phyloP scores from a whole-genome alignment of 805 yeast genomes.

The Ogataea corticis region DNA sequence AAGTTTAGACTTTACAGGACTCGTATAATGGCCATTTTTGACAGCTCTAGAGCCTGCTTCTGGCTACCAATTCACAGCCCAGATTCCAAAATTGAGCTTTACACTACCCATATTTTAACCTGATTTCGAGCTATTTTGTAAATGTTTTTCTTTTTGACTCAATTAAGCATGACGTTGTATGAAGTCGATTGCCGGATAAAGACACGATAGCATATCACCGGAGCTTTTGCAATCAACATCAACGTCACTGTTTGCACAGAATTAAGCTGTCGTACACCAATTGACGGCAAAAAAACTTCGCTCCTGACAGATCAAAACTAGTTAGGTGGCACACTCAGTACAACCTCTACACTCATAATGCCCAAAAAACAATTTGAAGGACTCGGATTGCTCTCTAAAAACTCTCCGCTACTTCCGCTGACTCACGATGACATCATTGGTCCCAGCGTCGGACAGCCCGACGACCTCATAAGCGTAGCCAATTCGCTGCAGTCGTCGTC shows the following conservation, averaged over 20 bases:
- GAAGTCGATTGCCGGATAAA: not conserved
- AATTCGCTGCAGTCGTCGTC: conserved; percentile 29
- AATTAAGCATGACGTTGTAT: conserved; percentile 4
- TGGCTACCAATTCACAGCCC: no score
- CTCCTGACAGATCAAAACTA: no score
- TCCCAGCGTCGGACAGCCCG: conserved; percentile 13
- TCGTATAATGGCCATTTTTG: no score
- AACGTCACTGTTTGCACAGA: no score
- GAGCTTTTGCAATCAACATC: no score
- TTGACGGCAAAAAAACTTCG: no score
- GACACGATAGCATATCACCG: no score
- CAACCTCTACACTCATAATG: conserved; percentile 6
- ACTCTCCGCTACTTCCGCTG: conserved; percentile 22
- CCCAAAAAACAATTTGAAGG: conserved; percentile 25
- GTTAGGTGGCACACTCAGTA: not conserved
- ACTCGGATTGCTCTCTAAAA: conserved; percentile 19
- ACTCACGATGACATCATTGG: conserved; percentile 24
- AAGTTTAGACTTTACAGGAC: no score
- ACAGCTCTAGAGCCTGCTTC: no score
- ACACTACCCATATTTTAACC: not conserved
- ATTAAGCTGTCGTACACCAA: no score
- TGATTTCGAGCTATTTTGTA: not conserved
- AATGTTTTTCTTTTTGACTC: no score
- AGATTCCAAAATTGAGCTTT: no score
- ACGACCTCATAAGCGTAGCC: conserved; percentile 28